A percentile compares a stretch with the other conserved stretches of the same genome.
phyloP scores from a whole-genome alignment of 306 rosid genomes.

The Albizia julibrissin region DNA sequence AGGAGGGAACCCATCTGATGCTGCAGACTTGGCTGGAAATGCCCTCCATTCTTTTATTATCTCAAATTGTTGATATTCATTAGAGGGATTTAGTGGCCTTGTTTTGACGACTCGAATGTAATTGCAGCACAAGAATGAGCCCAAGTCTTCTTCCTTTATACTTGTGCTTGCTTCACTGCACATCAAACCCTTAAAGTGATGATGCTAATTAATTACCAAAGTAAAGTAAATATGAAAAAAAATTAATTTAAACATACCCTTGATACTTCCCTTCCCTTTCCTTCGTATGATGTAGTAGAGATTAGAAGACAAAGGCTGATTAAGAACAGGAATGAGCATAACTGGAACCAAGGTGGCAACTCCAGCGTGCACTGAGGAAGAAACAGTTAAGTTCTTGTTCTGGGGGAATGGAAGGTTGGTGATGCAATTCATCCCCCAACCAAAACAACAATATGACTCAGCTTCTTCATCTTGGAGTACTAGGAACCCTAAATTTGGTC shows the following conservation, averaged over 20 bases:
- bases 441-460: conserved; percentile 3
- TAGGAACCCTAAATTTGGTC: not conserved
- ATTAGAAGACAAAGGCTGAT: conserved; percentile 55
- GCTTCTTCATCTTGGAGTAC: not conserved
- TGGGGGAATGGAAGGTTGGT: not conserved
- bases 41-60: not conserved
- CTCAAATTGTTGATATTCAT: conserved; percentile 39
- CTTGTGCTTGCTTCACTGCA: conserved; percentile 44
- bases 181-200: too few species aligned
- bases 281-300: conserved; percentile 53
- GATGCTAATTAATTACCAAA: not conserved
- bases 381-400: not conserved
- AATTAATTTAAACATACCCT: conserved; percentile 36
- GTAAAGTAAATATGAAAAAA: not conserved
- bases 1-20: conserved; percentile 51
- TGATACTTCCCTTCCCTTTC: conserved; percentile 34
- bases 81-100: conserved; percentile 33
- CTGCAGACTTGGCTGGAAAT: conserved; percentile 44
- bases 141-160: conserved; percentile 43
- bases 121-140: conserved; percentile 26
- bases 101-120: conserved; percentile 24
- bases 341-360: not conserved
- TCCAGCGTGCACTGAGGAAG: too few species aligned
- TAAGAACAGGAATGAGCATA: conserved; percentile 63
- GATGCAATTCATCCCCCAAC: not conserved